Evolutionary conservation across 2,329 filamentous ascomycete species (phyloP).

Genomic region (Trichoderma brevicompactum): DNA sequence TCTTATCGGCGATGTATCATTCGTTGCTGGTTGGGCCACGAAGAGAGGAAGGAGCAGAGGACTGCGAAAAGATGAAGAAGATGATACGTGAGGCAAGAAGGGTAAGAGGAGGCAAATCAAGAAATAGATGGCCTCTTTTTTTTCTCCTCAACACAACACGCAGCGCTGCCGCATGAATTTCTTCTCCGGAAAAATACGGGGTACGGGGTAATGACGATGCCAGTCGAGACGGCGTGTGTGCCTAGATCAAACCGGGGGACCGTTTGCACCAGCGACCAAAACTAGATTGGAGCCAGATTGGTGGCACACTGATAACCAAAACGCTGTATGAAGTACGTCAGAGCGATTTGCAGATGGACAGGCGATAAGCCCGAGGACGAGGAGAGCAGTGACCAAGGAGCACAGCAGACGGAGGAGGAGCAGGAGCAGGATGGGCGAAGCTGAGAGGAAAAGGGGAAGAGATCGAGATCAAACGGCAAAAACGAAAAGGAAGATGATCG

Average conservation of each 20-base stretch:
- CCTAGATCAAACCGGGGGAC: slow-evolving; percentile 1
- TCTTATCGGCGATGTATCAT: slow-evolving; percentile 21
- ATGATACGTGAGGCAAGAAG: no score
- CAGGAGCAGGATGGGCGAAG: not conserved
- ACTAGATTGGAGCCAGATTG: not conserved
- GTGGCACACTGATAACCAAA: no score
- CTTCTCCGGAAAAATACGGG: slow-evolving; percentile 3
- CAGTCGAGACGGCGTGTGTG: slow-evolving; percentile 8
- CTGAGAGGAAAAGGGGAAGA: not conserved
- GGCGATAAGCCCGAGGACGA: not conserved
- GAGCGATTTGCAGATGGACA: not conserved
- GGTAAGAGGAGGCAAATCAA: no score
- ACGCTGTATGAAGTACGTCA: slow-evolving; percentile 2
- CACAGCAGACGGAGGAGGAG: not conserved
- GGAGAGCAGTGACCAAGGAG: not conserved
- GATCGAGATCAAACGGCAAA: not conserved
- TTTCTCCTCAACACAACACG: no score
- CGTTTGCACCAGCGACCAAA: not conserved
- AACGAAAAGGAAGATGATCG: not conserved
- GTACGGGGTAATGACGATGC: slow-evolving; percentile 22
- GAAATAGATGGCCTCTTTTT: no score
- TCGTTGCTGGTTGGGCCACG: not conserved
- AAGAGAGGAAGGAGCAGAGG: not conserved
- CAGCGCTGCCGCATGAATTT: not conserved
- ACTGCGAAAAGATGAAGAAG: not conserved